Percentiles rank a stretch among this genome's conserved stretches.
Conservation (phyloP, 225 moss, liverwort and hornwort genomes). For the Anthoceros angustus region DNA sequence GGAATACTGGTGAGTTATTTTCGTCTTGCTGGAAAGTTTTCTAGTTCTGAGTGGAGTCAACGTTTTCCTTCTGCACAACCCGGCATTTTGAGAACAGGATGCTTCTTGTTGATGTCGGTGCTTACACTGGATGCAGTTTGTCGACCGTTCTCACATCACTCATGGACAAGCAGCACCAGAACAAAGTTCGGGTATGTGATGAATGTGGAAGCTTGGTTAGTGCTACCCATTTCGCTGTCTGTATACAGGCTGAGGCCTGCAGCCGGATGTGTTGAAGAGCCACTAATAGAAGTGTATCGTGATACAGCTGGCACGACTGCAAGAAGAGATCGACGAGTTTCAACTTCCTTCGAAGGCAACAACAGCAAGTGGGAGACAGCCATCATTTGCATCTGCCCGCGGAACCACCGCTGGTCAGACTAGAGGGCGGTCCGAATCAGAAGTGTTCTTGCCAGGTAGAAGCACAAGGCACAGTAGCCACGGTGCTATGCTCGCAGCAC, state of each 20-base stretch:
- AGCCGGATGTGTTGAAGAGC: neutral
- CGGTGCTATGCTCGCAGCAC: neutral
- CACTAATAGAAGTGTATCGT: neutral
- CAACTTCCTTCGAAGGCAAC: neutral
- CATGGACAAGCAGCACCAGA: conserved; percentile 44
- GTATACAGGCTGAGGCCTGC: neutral
- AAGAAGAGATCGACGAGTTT: neutral
- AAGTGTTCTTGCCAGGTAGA: neutral
- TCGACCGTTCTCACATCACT: conserved; percentile 47
- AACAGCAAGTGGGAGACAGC: neutral
- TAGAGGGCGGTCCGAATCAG: neutral
- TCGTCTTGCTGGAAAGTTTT: neutral
- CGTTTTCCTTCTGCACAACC: neutral
- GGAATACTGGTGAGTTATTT: conserved; percentile 51
- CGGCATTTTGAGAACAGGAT: neutral
- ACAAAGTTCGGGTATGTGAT: conserved; percentile 15
- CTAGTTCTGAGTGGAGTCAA: neutral
- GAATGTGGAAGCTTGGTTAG: neutral
- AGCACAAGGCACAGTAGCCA: neutral
- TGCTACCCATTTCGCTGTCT: neutral
- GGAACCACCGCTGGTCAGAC: neutral
- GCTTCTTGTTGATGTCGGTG: neutral
- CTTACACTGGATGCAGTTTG: conserved; percentile 14
- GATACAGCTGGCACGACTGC: neutral
- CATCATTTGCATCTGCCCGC: neutral